Base-by-base conservation (phyloP, 495 filamentous ascomycete species). In the Aspergillus olivimuriae region DNA sequence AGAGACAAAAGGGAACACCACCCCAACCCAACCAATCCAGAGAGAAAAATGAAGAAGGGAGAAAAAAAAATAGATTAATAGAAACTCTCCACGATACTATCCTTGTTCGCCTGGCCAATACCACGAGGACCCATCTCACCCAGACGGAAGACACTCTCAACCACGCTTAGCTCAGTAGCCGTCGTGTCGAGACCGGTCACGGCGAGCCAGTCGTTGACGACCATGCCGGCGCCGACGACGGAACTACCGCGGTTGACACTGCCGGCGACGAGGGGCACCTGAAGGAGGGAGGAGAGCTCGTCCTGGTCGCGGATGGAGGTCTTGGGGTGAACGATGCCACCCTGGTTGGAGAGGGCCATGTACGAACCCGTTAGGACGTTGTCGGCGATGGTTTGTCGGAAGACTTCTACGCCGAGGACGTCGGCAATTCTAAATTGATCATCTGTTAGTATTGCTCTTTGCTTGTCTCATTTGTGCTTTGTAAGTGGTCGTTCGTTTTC, bases 131-230 rank as follows among this genome's bases (percentile, higher is more conserved):
- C 63, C 63, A 68, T 70, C 77, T 97, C 94, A 39, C 90, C 89
- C 22, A 98, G 67, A 47, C 88, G 76, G 66, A 98, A 98, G 37
- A 98, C 90, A 53, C 81, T 87, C 76, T 98, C 92, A 28, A 98
- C 78, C 47, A 98, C 92, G 55, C 86, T 94, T 58, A 98, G 68
- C 69, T 98, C 92, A 5, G 92, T 95, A 9, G 92, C 92, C 18
- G 92, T 98, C 11, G 92, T 98, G 60, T 97, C 94, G 34, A 96
- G 69, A 8, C 92, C 88, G 2, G 89, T 94, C n/a, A 98, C 87
- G 7, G 92, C 94, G 67, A 97, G 77, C 92, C 92, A 97, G 72
- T 98, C 92, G 60, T 98, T 98, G 43, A 98, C 92, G 8, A 98
- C 92, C 87, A 97, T 95, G 18, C 92, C 92, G 9, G 92, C 92